phyloP scores from a whole-genome alignment of 768 basidiomycete species.

The Termitomyces sp. region DNA sequence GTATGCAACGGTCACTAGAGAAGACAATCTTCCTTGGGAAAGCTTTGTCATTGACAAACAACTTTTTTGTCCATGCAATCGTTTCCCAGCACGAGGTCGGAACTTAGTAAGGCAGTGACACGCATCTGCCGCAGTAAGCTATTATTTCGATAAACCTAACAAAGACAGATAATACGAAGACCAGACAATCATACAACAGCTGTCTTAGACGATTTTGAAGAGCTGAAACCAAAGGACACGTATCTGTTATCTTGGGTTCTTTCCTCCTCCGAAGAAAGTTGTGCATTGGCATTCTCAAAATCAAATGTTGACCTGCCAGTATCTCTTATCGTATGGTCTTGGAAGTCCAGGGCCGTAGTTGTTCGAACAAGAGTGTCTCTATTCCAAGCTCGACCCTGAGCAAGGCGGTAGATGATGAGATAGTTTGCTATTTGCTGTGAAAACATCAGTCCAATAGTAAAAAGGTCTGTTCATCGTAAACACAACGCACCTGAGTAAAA shows the following conservation, averaged over 20 bases:
- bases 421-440: slow-evolving; percentile 32
- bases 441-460: not conserved
- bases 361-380: slow-evolving; percentile 19
- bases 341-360: slow-evolving; percentile 7
- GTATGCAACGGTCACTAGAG: not conserved
- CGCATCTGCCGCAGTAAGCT: not conserved
- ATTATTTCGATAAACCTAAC: not conserved
- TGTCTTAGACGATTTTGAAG: slow-evolving; percentile 3
- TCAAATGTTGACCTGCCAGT: not conserved
- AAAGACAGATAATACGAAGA: not conserved
- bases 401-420: slow-evolving; percentile 38
- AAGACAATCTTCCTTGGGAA: too few relatives aligned
- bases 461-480: not conserved
- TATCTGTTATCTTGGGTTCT: not conserved
- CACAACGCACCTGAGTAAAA: slow-evolving; percentile 28
- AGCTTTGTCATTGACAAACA: not conserved
- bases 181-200: not conserved
- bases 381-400: slow-evolving; percentile 37
- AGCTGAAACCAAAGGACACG: not conserved
- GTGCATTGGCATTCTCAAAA: not conserved
- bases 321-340: not conserved
- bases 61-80: not conserved
- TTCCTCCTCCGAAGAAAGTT: not conserved
- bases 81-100: not conserved
- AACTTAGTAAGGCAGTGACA: not conserved